phyloP scores from a whole-genome alignment of 1,284 basidiomycete species.

The Leccinum pachyderme region DNA sequence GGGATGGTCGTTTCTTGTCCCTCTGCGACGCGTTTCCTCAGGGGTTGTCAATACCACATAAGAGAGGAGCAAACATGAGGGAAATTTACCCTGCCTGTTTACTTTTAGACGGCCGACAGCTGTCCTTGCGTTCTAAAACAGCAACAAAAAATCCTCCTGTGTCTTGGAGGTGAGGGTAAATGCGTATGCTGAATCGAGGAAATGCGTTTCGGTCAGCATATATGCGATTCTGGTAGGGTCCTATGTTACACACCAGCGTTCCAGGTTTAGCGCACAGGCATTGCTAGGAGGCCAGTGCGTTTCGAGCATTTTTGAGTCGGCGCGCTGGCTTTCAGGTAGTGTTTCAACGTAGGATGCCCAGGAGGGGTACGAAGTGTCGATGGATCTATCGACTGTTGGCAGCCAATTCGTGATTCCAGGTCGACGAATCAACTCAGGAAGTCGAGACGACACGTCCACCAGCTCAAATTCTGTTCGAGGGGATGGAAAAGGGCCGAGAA shows the following conservation, averaged over 20 bases:
- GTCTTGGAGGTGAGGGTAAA: conserved; percentile 95
- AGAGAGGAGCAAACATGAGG: not conserved
- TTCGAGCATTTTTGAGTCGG: conserved; percentile 58
- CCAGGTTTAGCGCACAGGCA: conserved; percentile 56
- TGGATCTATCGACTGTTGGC: conserved; percentile 51
- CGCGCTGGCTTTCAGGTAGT: conserved; percentile 46
- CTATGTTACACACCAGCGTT: conserved; percentile 59
- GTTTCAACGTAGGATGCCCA: conserved; percentile 56
- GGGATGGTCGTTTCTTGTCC: conserved; percentile 35
- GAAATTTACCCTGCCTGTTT: conserved; percentile 24
- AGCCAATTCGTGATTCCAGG: conserved; percentile 79
- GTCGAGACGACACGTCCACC: conserved; percentile 71
- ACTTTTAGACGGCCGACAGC: conserved; percentile 9
- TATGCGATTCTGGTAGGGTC: not conserved
- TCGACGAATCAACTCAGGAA: conserved; percentile 74
- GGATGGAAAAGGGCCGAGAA: not conserved
- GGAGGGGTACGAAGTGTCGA: conserved; percentile 34
- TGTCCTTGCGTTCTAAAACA: conserved; percentile 64
- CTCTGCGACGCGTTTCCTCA: conserved; percentile 47
- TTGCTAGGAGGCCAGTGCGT: conserved; percentile 83
- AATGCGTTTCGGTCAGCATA: conserved; percentile 6
- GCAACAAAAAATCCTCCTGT: conserved; percentile 98
- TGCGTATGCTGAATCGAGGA: conserved; percentile 59
- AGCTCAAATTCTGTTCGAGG: conserved; percentile 66
- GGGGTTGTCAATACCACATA: conserved; percentile 9